These are phyloP conservation scores for Chenopodium album DNA, from an alignment of 148 eudicot species.

Conservation along the genomic window DNA sequence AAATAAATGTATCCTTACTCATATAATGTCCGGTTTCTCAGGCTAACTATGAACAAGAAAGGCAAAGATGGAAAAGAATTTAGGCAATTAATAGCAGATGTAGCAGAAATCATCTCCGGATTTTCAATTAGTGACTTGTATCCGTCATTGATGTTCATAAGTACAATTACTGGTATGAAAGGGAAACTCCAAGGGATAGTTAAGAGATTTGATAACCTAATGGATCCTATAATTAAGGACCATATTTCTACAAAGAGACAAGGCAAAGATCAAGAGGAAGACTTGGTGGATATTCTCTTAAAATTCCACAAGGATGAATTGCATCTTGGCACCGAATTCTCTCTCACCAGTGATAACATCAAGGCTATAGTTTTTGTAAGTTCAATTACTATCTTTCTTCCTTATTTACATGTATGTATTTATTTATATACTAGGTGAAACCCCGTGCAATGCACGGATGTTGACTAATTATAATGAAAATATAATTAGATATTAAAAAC, in stretches of 20 bases:
- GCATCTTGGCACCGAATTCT: background rate
- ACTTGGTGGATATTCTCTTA: slow-evolving; percentile 22
- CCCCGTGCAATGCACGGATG: too few relatives aligned
- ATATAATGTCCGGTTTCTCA: background rate
- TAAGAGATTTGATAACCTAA: background rate
- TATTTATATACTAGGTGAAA: too few relatives aligned
- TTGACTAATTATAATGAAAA: too few relatives aligned
- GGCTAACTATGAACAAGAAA: slow-evolving; percentile 21
- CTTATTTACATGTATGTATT: too few relatives aligned
- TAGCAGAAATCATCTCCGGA: background rate
- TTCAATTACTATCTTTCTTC: background rate
- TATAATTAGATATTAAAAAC: too few relatives aligned
- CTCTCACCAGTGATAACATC: slow-evolving; percentile 6
- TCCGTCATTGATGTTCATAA: slow-evolving; percentile 19
- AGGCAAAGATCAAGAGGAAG: background rate
- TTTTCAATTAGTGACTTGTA: slow-evolving; percentile 25
- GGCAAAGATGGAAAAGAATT: slow-evolving; percentile 12
- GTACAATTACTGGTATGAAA: background rate
- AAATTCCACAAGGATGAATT: slow-evolving; percentile 2
- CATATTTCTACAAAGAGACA: background rate
- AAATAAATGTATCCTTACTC: too few relatives aligned
- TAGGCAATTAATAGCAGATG: background rate
- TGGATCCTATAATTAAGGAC: slow-evolving; percentile 13
- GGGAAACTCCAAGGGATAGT: background rate
- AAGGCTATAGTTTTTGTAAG: slow-evolving; percentile 15